Evolutionary conservation across 805 yeast species (phyloP).

Genomic region (Yamadazyma philogaea): DNA sequence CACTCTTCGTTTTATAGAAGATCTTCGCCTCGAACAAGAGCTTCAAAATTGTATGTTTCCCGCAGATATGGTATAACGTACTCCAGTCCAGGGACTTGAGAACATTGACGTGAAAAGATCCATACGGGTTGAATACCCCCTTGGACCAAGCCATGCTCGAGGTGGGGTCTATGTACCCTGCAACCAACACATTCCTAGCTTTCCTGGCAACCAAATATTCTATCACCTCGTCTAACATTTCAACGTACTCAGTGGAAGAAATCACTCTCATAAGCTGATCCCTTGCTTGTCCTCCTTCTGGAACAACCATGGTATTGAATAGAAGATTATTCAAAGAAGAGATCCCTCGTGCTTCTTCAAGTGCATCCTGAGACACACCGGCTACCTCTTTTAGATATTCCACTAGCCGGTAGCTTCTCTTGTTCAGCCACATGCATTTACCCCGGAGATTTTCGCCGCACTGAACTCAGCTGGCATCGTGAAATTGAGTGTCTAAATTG

Average conservation of each 20-base stretch:
- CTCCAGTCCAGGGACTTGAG: slow-evolving; percentile 48
- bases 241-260: slow-evolving; percentile 15
- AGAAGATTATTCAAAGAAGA: neutral
- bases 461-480: neutral
- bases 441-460: slow-evolving; percentile 3
- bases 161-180: slow-evolving; percentile 38
- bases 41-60: slow-evolving; percentile 35
- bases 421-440: neutral
- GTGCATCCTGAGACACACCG: neutral
- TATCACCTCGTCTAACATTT: slow-evolving; percentile 43
- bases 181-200: slow-evolving; percentile 34
- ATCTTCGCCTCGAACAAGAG: slow-evolving; percentile 38
- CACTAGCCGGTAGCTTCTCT: neutral
- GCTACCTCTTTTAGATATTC: neutral
- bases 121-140: slow-evolving; percentile 28
- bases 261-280: neutral
- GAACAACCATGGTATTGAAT: slow-evolving; percentile 1
- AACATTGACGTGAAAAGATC: slow-evolving; percentile 30
- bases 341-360: neutral
- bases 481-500: neutral
- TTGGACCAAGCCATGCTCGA: neutral
- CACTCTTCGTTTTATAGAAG: slow-evolving; percentile 13
- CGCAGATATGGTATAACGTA: slow-evolving; percentile 36
- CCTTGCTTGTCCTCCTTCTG: neutral
- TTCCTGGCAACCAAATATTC: slow-evolving; percentile 24